These are phyloP conservation scores for Cucumis sativus DNA, from an alignment of 306 rosid genomes.

Conservation along the genomic window Cucumber_9930_V3 NC_026658.2:25496001-25496500, in stretches of 20 bases:
- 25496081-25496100: slow-evolving; percentile 95
- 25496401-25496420: background rate
- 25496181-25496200: slow-evolving; percentile 62
- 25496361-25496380: background rate
- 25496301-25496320: background rate
- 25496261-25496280: background rate
- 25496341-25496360: background rate
- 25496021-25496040: slow-evolving; percentile 72
- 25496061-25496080: slow-evolving; percentile 71
- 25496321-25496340: background rate
- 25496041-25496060: slow-evolving; percentile 92
- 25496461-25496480: background rate
- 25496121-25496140: slow-evolving; percentile 98
- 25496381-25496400: background rate
- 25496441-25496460: background rate
- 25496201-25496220: background rate
- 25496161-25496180: slow-evolving; percentile 61
- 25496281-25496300: background rate
- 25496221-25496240: background rate
- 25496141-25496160: slow-evolving; percentile 90
- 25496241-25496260: background rate
- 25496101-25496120: slow-evolving; percentile 83
- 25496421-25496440: background rate
- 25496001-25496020: background rate
- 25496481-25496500: background rate